Evolutionary conservation across 345 rosid genomes (phyloP).

Genomic region (Odontarrhena argentea): DNA sequence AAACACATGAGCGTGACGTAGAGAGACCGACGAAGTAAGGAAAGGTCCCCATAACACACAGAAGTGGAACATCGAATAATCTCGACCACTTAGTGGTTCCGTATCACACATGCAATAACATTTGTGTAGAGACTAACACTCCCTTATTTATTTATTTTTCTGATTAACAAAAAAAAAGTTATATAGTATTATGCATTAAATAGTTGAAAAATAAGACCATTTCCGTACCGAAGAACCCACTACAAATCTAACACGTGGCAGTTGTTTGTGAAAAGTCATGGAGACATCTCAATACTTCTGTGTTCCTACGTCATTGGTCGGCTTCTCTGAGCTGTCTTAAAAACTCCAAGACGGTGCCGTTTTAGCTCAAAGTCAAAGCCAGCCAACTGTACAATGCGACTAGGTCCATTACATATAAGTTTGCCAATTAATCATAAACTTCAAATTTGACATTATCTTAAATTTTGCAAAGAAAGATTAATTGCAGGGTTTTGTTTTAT

Average conservation of each 20-base stretch:
- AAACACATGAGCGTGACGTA: slow-evolving; percentile 30
- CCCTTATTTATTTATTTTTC: not conserved
- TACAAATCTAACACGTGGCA: slow-evolving; percentile 15
- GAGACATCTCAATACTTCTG: slow-evolving; percentile 16
- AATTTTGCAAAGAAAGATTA: not conserved
- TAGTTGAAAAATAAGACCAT: no score
- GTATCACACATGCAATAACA: slow-evolving; percentile 18
- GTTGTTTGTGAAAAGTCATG: slow-evolving; percentile 16
- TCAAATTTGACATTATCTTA: slow-evolving; percentile 1
- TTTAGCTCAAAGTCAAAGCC: slow-evolving; percentile 29
- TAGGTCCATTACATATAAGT: slow-evolving; percentile 8
- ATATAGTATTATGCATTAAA: no score
- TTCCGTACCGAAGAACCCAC: not conserved
- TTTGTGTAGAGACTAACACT: not conserved
- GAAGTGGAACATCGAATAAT: slow-evolving; percentile 37
- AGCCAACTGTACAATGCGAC: slow-evolving; percentile 1
- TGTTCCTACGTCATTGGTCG: slow-evolving; percentile 33
- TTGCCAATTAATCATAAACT: not conserved
- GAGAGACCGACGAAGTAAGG: slow-evolving; percentile 31
- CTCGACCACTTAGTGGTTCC: slow-evolving; percentile 39
- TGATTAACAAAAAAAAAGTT: not conserved
- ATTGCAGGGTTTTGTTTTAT: no score
- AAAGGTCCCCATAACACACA: slow-evolving; percentile 12
- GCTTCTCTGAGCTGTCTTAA: slow-evolving; percentile 23
- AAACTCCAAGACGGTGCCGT: slow-evolving; percentile 20